Evolutionary conservation across 2,329 filamentous ascomycete genomes (phyloP).

Genomic region (Fusarium duplospermum): DNA sequence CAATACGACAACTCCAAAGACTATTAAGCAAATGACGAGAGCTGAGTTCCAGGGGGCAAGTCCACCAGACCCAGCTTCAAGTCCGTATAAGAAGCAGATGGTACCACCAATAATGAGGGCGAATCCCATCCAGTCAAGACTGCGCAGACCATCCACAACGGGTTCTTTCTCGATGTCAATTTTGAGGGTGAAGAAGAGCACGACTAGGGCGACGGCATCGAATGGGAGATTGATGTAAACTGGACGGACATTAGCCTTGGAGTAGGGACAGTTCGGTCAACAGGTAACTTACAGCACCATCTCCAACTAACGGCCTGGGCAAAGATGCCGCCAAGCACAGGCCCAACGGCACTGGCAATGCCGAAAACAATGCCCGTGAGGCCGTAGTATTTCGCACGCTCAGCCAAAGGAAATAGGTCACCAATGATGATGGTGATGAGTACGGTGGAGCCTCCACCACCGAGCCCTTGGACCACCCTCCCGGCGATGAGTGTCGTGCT

Average conservation of each 20-base stretch:
- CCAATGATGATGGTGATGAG: constrained; percentile 53
- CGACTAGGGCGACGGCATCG: constrained; percentile 56
- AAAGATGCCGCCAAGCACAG: constrained; percentile 74
- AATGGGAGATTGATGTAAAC: constrained; percentile 71
- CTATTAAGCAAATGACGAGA: constrained; percentile 79
- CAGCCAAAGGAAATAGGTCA: constrained; percentile 63
- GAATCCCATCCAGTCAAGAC: constrained; percentile 69
- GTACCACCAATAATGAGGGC: constrained; percentile 78
- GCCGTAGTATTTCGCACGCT: constrained; percentile 63
- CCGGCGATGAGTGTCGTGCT: constrained; percentile 61
- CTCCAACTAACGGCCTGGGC: constrained; percentile 71
- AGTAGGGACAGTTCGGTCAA: background rate
- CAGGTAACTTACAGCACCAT: constrained; percentile 63
- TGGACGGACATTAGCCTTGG: background rate
- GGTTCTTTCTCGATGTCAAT: constrained; percentile 76
- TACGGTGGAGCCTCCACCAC: constrained; percentile 36
- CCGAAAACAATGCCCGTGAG: constrained; percentile 69
- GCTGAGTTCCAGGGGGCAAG: constrained; percentile 78
- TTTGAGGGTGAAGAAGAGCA: constrained; percentile 71
- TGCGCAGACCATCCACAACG: constrained; percentile 69
- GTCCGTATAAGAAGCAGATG: constrained; percentile 85
- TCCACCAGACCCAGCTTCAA: constrained; percentile 81
- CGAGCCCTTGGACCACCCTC: constrained; percentile 43
- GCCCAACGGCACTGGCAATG: constrained; percentile 72
- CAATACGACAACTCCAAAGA: constrained; percentile 75